A percentile compares a stretch with the other conserved stretches of the same genome.
Conservation (phyloP, 257 asterid species). For the Solanum chmielewskii region DNA sequence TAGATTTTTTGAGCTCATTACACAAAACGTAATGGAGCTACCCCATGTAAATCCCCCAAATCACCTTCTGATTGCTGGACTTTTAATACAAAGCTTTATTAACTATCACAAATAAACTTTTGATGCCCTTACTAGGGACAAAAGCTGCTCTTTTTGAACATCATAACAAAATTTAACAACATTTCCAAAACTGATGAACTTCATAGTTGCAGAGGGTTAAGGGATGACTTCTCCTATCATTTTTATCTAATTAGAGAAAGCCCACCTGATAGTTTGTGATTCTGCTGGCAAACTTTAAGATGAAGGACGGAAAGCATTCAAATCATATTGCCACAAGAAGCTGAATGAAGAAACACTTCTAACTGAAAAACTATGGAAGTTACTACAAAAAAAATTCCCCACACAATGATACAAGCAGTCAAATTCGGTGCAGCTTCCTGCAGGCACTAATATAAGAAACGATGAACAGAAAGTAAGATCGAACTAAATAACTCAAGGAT, state of each 20-base stretch:
- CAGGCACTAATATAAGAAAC: neutral
- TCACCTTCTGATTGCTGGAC: neutral
- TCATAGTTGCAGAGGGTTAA: neutral
- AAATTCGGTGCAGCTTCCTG: neutral
- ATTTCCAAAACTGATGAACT: neutral
- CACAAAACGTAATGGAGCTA: neutral
- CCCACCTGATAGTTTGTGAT: neutral
- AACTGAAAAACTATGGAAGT: neutral
- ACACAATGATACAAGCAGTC: neutral
- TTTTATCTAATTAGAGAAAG: neutral
- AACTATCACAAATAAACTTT: neutral
- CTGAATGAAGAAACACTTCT: neutral
- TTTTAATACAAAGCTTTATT: neutral
- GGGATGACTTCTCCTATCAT: neutral
- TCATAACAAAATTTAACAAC: neutral
- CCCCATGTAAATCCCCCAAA: neutral
- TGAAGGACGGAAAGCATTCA: neutral
- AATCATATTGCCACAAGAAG: neutral
- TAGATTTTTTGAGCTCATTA: neutral
- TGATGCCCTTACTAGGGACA: neutral
- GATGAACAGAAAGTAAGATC: neutral
- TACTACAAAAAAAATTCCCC: neutral
- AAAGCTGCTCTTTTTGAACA: neutral
- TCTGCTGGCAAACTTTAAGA: neutral
- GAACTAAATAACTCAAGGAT: constrained; percentile 39